phyloP scores from a whole-genome alignment of 2,329 filamentous ascomycete genomes.

The Diaporthe nobilis region DNA sequence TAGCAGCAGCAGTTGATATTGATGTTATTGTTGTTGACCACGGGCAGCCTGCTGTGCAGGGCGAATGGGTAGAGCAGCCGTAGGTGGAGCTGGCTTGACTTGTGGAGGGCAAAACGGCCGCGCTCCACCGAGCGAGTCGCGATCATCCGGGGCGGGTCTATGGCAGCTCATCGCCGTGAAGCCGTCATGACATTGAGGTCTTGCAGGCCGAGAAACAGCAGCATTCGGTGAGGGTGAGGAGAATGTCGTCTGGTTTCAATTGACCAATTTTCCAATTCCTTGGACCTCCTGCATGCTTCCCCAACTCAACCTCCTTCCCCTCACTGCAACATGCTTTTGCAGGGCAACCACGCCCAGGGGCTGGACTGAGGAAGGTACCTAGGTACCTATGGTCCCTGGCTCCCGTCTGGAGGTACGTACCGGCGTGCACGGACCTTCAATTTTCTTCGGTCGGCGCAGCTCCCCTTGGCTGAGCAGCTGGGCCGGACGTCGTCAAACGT shows the following conservation, averaged over 20 bases:
- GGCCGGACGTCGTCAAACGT: constrained; percentile 8
- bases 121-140: constrained; percentile 37
- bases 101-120: constrained; percentile 29
- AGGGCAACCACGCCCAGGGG: background rate
- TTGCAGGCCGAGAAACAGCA: background rate
- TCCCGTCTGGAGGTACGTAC: constrained; percentile 7
- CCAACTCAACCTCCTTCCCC: constrained; percentile 6
- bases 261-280: background rate
- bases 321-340: constrained; percentile 24
- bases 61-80: background rate
- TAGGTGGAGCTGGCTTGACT: constrained; percentile 8
- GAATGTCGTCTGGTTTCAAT: background rate
- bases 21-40: background rate
- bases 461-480: background rate
- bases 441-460: constrained; percentile 13
- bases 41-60: background rate
- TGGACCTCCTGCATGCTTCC: background rate
- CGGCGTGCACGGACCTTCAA: constrained; percentile 7
- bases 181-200: constrained; percentile 4
- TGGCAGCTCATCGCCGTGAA: constrained; percentile 29
- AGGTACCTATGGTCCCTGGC: background rate
- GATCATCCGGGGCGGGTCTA: constrained; percentile 41
- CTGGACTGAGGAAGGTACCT: background rate
- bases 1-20: background rate
- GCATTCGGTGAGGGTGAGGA: background rate